Conservation (phyloP, 2,329 filamentous ascomycete species). For the Claviceps humidiphila region DNA sequence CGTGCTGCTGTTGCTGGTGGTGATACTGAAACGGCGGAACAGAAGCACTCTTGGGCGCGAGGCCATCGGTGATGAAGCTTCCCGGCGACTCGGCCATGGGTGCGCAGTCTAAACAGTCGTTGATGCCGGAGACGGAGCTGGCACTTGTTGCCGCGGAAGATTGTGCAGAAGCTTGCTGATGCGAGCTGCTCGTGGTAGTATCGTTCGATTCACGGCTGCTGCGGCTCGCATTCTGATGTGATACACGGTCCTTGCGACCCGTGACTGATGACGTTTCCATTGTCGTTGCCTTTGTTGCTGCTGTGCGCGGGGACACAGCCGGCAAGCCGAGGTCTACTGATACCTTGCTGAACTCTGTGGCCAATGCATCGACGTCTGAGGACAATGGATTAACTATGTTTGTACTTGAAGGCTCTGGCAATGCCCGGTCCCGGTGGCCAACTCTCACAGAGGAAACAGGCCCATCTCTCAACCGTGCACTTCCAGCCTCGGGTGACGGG, state of each 20-base stretch:
- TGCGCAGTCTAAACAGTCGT: constrained; percentile 32
- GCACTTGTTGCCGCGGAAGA: constrained; percentile 43
- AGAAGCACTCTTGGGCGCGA: constrained; percentile 25
- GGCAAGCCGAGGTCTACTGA: constrained; percentile 9
- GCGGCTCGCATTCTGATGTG: constrained; percentile 26
- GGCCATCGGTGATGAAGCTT: constrained; percentile 36
- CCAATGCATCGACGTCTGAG: constrained; percentile 4
- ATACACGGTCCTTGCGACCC: constrained; percentile 18
- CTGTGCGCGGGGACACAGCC: constrained; percentile 4
- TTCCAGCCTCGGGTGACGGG: constrained; percentile 12
- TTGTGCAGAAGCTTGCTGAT: constrained; percentile 33
- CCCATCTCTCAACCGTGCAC: constrained; percentile 33
- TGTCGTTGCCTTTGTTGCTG: background rate
- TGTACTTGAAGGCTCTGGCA: constrained; percentile 37
- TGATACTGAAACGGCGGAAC: constrained; percentile 51
- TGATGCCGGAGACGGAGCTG: constrained; percentile 39
- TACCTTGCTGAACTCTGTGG: constrained; percentile 8
- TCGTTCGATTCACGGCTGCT: constrained; percentile 41
- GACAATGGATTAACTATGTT: constrained; percentile 21
- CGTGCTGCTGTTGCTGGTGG: constrained; percentile 36
- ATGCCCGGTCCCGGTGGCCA: constrained; percentile 39
- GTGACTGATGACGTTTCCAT: constrained; percentile 18
- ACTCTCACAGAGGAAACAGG: constrained; percentile 44
- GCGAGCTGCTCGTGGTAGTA: constrained; percentile 33
- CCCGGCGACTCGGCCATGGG: constrained; percentile 33